Evolutionary conservation across 805 yeast genomes (phyloP), one percentile per base, ranked within the genome.

Genomic region (Candida sphagnicola): DNA sequence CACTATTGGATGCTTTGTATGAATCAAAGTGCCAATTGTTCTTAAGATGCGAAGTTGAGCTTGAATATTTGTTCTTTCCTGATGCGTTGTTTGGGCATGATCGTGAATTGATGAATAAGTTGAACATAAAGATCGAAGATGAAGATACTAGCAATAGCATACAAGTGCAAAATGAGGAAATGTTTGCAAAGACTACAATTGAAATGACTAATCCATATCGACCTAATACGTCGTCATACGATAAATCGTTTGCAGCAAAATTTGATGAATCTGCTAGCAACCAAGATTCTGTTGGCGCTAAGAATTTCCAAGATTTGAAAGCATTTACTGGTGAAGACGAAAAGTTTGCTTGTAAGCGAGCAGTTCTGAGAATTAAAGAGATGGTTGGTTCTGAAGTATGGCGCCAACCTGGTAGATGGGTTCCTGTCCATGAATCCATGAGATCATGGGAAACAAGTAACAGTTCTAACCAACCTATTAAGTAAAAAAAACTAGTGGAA

Each of bases 301-400:
- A 18, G 5, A 44, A 77, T 48, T 78, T 68, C 47, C 65, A 72
- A 11, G 68, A 78, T 37, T 54, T 71, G 14, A 62, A 66, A 8
- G 77, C 79, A 8, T 83, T 82, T 49, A 82, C 88, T 0, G 90
- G 90, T 17, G 87, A 83, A 49, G 90, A 82, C 57, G 90, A 83
- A 52, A 72, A 72, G 59, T 82, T 82, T 59, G 88, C 90, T 3
- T 82, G 74, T 50, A 78, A 77, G 44, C 61, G 90, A 46, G 89
- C 90, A 0, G 80, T 82, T 1, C 77, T 82, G 49, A 61, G 90
- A 45, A 68, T 83, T 26, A 67, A 68, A 37, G 83, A 78, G 46
- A 78, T 78, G 82, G 71, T 76, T 3, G 67, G 72, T 1, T 72
- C 79, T 0, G 62, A 57, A 25, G 38, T 53, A 21, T 82, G 86